phyloP scores from a whole-genome alignment of 257 asterid species.

The Thymus quinquecostatus region DNA sequence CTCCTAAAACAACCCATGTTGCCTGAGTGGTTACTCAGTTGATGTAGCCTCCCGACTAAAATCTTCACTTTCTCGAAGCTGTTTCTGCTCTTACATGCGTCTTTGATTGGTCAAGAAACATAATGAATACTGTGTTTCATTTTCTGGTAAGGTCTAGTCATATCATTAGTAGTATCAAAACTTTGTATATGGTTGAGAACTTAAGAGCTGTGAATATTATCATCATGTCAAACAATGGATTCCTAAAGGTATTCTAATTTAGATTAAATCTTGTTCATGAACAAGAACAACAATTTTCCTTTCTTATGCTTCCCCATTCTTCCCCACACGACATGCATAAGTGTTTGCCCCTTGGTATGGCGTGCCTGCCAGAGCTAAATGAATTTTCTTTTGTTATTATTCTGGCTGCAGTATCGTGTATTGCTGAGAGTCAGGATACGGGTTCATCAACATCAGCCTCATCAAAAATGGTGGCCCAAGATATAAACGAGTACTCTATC shows the following conservation, averaged over 20 bases:
- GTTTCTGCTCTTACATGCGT: too few relatives aligned
- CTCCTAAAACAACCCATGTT: too few relatives aligned
- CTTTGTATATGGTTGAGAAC: neutral
- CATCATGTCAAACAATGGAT: neutral
- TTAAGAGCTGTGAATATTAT: neutral
- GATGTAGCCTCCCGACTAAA: neutral
- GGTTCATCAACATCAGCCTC: constrained; percentile 80
- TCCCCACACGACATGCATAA: neutral
- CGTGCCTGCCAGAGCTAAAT: neutral
- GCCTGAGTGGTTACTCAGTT: neutral
- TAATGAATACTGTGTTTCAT: too few relatives aligned
- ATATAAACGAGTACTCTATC: constrained; percentile 63
- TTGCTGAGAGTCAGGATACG: constrained; percentile 85
- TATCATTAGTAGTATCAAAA: neutral
- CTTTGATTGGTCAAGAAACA: too few relatives aligned
- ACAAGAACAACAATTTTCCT: neutral
- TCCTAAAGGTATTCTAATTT: neutral
- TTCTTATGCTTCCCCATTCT: neutral
- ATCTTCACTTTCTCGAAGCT: neutral
- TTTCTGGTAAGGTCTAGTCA: too few relatives aligned
- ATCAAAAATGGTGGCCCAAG: constrained; percentile 67
- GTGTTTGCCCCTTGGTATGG: neutral
- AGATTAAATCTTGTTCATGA: neutral
- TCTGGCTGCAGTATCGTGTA: constrained; percentile 63
- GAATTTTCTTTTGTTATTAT: constrained; percentile 13